Evolutionary conservation across 495 filamentous ascomycete genomes (phyloP), one percentile per base, ranked within the genome.

Genomic region (Penicillium angulare): DNA sequence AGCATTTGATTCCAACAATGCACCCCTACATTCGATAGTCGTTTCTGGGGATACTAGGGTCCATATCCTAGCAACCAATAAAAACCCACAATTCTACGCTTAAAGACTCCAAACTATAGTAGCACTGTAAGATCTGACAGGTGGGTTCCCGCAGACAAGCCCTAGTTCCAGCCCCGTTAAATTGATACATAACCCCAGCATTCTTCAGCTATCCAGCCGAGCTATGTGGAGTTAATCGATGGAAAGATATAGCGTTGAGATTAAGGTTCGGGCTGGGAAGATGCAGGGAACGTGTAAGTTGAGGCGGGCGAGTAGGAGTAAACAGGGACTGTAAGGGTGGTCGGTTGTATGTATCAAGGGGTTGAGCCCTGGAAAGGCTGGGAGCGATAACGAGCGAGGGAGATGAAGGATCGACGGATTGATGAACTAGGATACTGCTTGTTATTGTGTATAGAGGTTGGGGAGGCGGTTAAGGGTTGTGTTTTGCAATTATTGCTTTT

Each of bases 271-370:
- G 17, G 66, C 81, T 56, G 61, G 69, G 42, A 53, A 64, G 2
- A 56, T 83, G 38, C 72, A 66, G 29, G 78, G 79, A n/a, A 80
- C 79, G 61, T 79, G 67, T 32, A 81, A 83, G 63, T 79, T 83
- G 77, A 79, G 75, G 52, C 78, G 81, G 61, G 78, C 81, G 59
- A 54, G 77, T 64, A 52, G 55, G n/a, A n/a, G n/a, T n/a, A n/a
- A n/a, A n/a, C n/a, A n/a, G n/a, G n/a, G n/a, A n/a, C n/a, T n/a
- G n/a, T 6, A 23, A 64, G 6, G 75, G 69, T 0, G 79, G 81
- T 57, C 58, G 70, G 3, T 45, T 69, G 16, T 77, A 78, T 2
- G 68, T 3, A 52, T 83, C 26, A 47, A 75, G 20, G 79, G 79
- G 0, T 80, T 83, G 45, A 49, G n/a, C n/a, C n/a, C n/a, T n/a